Evolutionary conservation across 441 rosid species (phyloP).

Genomic region (Mallotus repandus): DNA sequence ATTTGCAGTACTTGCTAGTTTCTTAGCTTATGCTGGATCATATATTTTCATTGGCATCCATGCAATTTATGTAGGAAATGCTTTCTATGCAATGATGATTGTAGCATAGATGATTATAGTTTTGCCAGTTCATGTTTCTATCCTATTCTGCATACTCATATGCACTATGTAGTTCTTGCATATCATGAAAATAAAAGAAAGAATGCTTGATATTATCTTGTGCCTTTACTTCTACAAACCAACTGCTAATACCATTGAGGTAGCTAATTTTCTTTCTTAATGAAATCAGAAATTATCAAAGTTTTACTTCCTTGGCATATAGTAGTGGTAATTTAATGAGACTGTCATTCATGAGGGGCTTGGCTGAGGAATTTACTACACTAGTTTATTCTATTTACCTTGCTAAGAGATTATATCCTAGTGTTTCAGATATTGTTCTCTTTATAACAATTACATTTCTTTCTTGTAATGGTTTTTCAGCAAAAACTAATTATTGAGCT

Average conservation of each 20-base stretch:
- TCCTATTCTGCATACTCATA: slow-evolving; percentile 1
- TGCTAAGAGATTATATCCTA: not conserved
- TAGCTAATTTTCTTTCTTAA: not conserved
- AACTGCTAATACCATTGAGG: not conserved
- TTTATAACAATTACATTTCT: slow-evolving; percentile 19
- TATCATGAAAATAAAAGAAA: slow-evolving; percentile 9
- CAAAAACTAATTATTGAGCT: slow-evolving; percentile 80
- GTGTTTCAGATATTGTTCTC: slow-evolving; percentile 14
- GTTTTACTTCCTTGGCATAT: slow-evolving; percentile 2
- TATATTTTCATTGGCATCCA: slow-evolving; percentile 2
- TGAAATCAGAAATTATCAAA: not conserved
- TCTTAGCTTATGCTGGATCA: slow-evolving; percentile 4
- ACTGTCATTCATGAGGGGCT: slow-evolving; percentile 10
- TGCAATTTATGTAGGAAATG: not conserved
- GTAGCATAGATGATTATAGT: not conserved
- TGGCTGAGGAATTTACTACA: slow-evolving; percentile 8
- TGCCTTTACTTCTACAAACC: slow-evolving; percentile 9
- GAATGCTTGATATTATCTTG: not conserved
- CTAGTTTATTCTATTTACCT: slow-evolving; percentile 12
- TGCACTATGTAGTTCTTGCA: not conserved
- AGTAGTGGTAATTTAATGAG: slow-evolving; percentile 3
- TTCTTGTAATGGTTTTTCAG: slow-evolving; percentile 41
- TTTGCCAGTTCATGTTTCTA: not conserved
- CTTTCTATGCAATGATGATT: slow-evolving; percentile 3
- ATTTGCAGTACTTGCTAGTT: slow-evolving; percentile 15